Evolutionary conservation across 202 grass and related monocot genomes (phyloP), one percentile per base, ranked within the genome.

Genomic region (Brachypodium distachyon): DNA sequence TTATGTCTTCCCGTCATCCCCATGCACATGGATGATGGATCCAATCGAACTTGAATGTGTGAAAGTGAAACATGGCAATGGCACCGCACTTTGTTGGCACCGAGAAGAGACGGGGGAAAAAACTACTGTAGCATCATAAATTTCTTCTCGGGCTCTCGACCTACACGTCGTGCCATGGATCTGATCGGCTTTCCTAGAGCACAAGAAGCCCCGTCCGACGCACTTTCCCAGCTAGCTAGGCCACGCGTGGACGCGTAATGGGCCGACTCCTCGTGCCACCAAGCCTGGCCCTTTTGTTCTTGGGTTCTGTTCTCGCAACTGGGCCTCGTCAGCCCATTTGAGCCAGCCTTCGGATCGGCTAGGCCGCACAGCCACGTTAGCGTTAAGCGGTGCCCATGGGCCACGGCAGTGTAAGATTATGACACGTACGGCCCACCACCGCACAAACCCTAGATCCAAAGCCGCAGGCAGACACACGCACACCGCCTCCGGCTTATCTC

Each of bases 401-500:
- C 44, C 19, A 27, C 23, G 70, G 36, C 2, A n/a, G 34, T 57
- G 14, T 57, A 40, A 59, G 28, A 2, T 6, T 5, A 26, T 48
- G 49, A 74, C 76, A 32, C 7, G 32, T 49, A 39, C 59, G 65
- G 0, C 32, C 76, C 9, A 2, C 76, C 9, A 2, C 6, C 25
- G 14, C 6, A 9, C 32, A 57, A 74, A 59, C 61, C 77, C 83
- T 69, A 86, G 70, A 86, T 81, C 77, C 61, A 54, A 50, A 31
- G 56, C 23, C 50, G 70, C 25, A 10, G 3, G 12, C 48, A 31
- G 2, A 8, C 13, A 5, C n/a, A 50, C 70, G 31, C 6, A 54
- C 41, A 12, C 28, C 12, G 27, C 21, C 59, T n/a, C n/a, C n/a
- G n/a, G n/a, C 43, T 76, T 53, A 70, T 70, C 75, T 57, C 62